These are phyloP conservation scores for Dactylellina haptotyla DNA, from an alignment of 2,329 filamentous ascomycete genomes.

Conservation along the genomic window DNA sequence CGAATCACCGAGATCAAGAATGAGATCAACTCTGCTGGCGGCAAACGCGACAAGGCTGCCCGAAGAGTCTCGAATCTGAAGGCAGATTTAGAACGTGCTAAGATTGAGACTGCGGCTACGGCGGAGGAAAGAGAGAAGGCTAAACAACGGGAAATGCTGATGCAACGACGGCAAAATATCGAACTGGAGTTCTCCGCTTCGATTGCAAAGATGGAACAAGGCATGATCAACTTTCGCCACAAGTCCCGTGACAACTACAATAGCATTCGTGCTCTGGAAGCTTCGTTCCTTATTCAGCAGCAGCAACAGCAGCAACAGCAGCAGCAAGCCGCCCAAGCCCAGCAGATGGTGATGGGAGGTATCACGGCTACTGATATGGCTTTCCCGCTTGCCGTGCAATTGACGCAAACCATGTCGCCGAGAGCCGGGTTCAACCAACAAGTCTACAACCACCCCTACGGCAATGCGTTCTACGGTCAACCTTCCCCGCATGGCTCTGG, in stretches of 20 bases:
- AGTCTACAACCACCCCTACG: slow-evolving; percentile 38
- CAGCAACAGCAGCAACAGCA: slow-evolving; percentile 47
- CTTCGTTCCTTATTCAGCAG: slow-evolving; percentile 44
- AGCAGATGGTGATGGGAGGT: slow-evolving; percentile 43
- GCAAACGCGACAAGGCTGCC: slow-evolving; percentile 56
- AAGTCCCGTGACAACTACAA: slow-evolving; percentile 50
- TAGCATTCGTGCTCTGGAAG: slow-evolving; percentile 53
- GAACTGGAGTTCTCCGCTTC: slow-evolving; percentile 57
- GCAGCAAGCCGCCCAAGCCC: slow-evolving; percentile 40
- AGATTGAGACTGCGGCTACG: slow-evolving; percentile 54
- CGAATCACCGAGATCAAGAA: slow-evolving; percentile 56
- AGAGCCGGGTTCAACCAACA: slow-evolving; percentile 40
- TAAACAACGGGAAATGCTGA: slow-evolving; percentile 54
- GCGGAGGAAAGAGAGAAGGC: slow-evolving; percentile 55
- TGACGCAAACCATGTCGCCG: slow-evolving; percentile 44
- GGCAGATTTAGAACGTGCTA: slow-evolving; percentile 55
- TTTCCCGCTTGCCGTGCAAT: slow-evolving; percentile 41
- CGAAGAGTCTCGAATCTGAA: slow-evolving; percentile 56
- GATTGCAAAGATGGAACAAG: slow-evolving; percentile 57
- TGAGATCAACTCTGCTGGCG: slow-evolving; percentile 55
- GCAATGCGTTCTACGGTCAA: slow-evolving; percentile 45
- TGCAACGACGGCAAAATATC: slow-evolving; percentile 54
- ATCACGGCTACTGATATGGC: slow-evolving; percentile 42
- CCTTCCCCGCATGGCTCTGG: slow-evolving; percentile 54
- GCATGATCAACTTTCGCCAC: slow-evolving; percentile 55